These are phyloP conservation scores for Cephalotrichum gorgonifer DNA, from an alignment of 2,329 filamentous ascomycete genomes.

Conservation along the genomic window DNA sequence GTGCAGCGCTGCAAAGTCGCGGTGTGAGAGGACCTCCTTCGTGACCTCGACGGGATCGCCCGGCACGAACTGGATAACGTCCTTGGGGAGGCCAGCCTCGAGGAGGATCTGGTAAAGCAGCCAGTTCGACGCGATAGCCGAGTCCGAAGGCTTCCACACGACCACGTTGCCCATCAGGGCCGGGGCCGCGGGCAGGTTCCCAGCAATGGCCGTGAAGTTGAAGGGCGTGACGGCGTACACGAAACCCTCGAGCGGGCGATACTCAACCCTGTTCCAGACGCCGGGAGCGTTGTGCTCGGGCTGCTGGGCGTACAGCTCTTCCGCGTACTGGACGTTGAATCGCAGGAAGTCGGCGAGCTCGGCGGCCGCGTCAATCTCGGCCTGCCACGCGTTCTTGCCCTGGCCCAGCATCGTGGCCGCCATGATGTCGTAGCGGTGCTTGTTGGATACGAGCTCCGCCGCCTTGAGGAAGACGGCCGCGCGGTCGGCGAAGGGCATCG, in stretches of 20 bases:
- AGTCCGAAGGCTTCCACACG: slow-evolving; percentile 92
- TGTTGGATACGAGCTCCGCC: slow-evolving; percentile 77
- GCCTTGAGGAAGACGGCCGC: slow-evolving; percentile 94
- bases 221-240: slow-evolving; percentile 92
- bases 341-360: slow-evolving; percentile 88
- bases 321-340: slow-evolving; percentile 89
- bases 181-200: slow-evolving; percentile 73
- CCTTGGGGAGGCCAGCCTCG: slow-evolving; percentile 79
- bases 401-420: slow-evolving; percentile 92
- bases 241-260: slow-evolving; percentile 86
- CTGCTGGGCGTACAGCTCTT: slow-evolving; percentile 83
- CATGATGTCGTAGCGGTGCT: slow-evolving; percentile 96
- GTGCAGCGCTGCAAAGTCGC: slow-evolving; percentile 80
- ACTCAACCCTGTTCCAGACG: slow-evolving; percentile 86
- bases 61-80: slow-evolving; percentile 90
- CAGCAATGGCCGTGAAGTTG: slow-evolving; percentile 94
- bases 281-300: slow-evolving; percentile 73
- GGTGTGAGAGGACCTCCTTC: slow-evolving; percentile 63
- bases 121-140: slow-evolving; percentile 82
- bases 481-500: slow-evolving; percentile 77
- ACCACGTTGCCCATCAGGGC: slow-evolving; percentile 91
- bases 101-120: slow-evolving; percentile 82
- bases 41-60: slow-evolving; percentile 82
- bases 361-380: slow-evolving; percentile 93
- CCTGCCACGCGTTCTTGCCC: slow-evolving; percentile 97